These are phyloP conservation scores for Spencermartinsiella europaea DNA, from an alignment of 805 yeast genomes.

Conservation along the genomic window DNA sequence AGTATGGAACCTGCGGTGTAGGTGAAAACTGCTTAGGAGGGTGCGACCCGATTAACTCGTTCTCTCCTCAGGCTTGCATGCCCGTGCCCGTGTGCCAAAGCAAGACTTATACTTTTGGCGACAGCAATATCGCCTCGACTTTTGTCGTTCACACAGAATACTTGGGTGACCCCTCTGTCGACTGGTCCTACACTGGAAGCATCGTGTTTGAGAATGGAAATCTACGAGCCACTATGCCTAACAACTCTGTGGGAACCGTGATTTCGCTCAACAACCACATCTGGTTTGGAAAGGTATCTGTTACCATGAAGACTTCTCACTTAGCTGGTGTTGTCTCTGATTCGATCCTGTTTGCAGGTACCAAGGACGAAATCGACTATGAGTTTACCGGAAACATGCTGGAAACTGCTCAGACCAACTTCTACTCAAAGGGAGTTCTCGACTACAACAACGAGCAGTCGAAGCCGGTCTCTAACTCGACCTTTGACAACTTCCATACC, in stretches of 20 bases:
- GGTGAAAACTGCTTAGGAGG: conserved; percentile 80
- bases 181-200: conserved; percentile 61
- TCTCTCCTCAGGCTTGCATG: conserved; percentile 65
- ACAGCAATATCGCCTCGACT: conserved; percentile 24
- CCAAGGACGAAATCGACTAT: conserved; percentile 85
- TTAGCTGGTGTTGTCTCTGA: conserved; percentile 79
- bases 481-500: conserved; percentile 65
- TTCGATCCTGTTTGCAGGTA: conserved; percentile 73
- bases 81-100: conserved; percentile 74
- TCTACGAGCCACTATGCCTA: conserved; percentile 71
- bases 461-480: conserved; percentile 35
- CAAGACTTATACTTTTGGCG: conserved; percentile 25
- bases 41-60: conserved; percentile 74
- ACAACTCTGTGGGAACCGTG: conserved; percentile 69
- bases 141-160: conserved; percentile 38
- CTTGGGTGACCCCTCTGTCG: conserved; percentile 64
- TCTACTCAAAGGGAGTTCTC: conserved; percentile 67
- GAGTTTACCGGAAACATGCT: conserved; percentile 80
- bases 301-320: conserved; percentile 67
- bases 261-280: conserved; percentile 70
- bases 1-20: conserved; percentile 73
- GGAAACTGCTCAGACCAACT: conserved; percentile 67
- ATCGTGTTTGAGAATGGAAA: conserved; percentile 48
- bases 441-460: conserved; percentile 58
- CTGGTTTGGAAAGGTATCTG: conserved; percentile 83